Conservation (phyloP, 352 stramenopile species). For the Phytophthora podocarpi region DNA sequence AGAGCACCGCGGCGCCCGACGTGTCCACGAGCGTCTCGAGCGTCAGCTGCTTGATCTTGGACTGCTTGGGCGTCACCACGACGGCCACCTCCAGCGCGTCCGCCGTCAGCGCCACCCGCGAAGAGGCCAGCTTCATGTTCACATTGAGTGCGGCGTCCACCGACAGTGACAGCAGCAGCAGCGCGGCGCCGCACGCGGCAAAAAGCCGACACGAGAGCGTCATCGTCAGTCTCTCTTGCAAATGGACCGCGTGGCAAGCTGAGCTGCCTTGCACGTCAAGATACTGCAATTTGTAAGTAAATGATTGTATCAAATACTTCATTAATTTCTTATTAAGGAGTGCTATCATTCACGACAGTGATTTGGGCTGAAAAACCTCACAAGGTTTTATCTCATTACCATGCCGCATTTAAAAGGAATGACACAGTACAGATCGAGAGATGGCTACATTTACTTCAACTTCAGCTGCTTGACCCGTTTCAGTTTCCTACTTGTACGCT, state of each 20-base stretch:
- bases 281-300: constrained; percentile 8
- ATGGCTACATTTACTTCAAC: constrained; percentile 26
- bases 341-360: not conserved
- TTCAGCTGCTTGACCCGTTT: not conserved
- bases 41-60: constrained; percentile 56
- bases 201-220: constrained; percentile 27
- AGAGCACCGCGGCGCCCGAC: constrained; percentile 55
- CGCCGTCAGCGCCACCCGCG: constrained; percentile 50
- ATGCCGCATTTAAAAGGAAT: not conserved
- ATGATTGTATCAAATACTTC: constrained; percentile 11
- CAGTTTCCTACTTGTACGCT: constrained; percentile 31
- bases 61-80: constrained; percentile 57
- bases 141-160: constrained; percentile 40
- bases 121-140: constrained; percentile 48
- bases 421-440: not conserved
- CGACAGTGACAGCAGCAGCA: constrained; percentile 33
- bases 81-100: constrained; percentile 58
- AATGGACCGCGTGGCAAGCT: constrained; percentile 40
- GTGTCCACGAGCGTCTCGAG: constrained; percentile 79
- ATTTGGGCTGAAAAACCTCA: constrained; percentile 12
- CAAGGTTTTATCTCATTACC: constrained; percentile 8
- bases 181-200: constrained; percentile 22
- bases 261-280: too few species aligned
- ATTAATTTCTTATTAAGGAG: too few species aligned
- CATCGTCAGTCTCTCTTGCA: constrained; percentile 29